These are phyloP conservation scores for Leucocoprinus birnbaumii DNA, from an alignment of 768 basidiomycete species.

Conservation along the genomic window DNA sequence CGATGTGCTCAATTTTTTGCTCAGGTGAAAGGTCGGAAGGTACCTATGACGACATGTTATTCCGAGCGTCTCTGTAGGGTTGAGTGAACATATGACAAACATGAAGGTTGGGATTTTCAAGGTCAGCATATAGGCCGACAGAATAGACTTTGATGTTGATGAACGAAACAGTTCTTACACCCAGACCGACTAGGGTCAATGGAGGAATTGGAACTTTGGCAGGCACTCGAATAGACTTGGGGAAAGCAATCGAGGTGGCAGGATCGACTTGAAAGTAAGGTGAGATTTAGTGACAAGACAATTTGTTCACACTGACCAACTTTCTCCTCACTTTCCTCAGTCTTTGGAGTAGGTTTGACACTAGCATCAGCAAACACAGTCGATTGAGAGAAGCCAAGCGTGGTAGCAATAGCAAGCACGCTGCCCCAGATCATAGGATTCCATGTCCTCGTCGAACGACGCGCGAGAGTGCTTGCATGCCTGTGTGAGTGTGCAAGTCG, in stretches of 20 bases:
- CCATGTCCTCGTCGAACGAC: not conserved
- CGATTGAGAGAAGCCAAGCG: slow-evolving; percentile 19
- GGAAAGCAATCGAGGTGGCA: slow-evolving; percentile 73
- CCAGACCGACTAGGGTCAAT: slow-evolving; percentile 76
- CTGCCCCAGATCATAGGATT: slow-evolving; percentile 28
- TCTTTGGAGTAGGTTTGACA: slow-evolving; percentile 3
- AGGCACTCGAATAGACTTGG: slow-evolving; percentile 59
- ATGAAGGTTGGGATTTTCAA: slow-evolving; percentile 59
- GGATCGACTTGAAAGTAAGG: slow-evolving; percentile 52
- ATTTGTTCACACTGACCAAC: slow-evolving; percentile 17
- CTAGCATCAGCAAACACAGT: slow-evolving; percentile 43
- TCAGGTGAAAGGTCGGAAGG: slow-evolving; percentile 53
- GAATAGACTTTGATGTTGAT: slow-evolving; percentile 87
- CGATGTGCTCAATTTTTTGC: slow-evolving; percentile 68
- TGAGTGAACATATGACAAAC: slow-evolving; percentile 29
- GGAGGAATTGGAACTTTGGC: slow-evolving; percentile 59
- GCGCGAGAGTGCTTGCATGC: not conserved
- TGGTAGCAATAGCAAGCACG: slow-evolving; percentile 22
- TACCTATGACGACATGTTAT: slow-evolving; percentile 37
- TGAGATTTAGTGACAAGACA: not conserved
- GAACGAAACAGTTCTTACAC: slow-evolving; percentile 88
- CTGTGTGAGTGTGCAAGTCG: not conserved
- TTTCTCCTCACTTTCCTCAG: slow-evolving; percentile 11
- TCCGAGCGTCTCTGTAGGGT: not conserved
- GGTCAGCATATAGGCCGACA: slow-evolving; percentile 86